Percentiles rank a stretch among this genome's conserved stretches.
Conservation (phyloP, 768 basidiomycete genomes). For the Naematelia encephala region DNA sequence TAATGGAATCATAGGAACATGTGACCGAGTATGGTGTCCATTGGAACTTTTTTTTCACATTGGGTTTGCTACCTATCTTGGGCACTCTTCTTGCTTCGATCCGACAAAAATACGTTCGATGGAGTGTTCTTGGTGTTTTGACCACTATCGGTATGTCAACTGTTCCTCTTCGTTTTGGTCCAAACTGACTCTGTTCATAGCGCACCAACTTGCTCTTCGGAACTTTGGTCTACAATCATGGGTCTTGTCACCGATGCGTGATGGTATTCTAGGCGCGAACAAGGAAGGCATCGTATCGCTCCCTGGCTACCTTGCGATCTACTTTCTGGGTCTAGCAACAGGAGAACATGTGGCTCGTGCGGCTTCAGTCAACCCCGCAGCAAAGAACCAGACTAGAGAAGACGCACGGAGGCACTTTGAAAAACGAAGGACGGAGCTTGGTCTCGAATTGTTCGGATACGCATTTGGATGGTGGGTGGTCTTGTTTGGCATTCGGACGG, state of each 20-base stretch:
- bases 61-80: conserved; percentile 72
- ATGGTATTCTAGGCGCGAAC: conserved; percentile 68
- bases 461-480: conserved; percentile 73
- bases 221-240: conserved; percentile 60
- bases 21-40: conserved; percentile 93
- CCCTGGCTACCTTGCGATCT: conserved; percentile 82
- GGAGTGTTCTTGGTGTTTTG: conserved; percentile 62
- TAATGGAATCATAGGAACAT: conserved; percentile 67
- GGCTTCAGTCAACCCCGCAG: not conserved
- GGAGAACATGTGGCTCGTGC: conserved; percentile 74
- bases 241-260: conserved; percentile 65
- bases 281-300: conserved; percentile 83
- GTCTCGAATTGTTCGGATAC: conserved; percentile 72
- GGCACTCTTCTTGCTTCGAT: conserved; percentile 69
- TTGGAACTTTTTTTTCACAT: conserved; percentile 98
- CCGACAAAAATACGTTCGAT: conserved; percentile 56
- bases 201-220: conserved; percentile 67
- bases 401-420: conserved; percentile 20
- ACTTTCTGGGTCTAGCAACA: conserved; percentile 75
- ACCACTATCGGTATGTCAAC: conserved; percentile 55
- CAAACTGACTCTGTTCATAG: conserved; percentile 55
- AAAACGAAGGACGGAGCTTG: conserved; percentile 60
- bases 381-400: conserved; percentile 7
- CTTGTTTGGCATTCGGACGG: conserved; percentile 50
- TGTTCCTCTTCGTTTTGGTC: conserved; percentile 3